Conservation (phyloP, 352 stramenopile species). For the Pythium sp. region DNA sequence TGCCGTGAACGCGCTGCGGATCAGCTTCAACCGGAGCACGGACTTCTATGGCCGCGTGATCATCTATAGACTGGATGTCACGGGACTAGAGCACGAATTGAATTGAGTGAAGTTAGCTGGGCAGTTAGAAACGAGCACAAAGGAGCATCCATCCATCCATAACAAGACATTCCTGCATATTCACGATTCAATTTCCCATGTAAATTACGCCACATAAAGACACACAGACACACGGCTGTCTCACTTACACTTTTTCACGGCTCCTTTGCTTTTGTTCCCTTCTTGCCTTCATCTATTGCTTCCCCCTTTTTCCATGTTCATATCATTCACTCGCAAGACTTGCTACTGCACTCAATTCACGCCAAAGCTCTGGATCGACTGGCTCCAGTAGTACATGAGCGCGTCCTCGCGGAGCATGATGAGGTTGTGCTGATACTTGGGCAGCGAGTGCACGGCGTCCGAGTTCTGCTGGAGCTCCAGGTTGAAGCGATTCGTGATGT, state of each 20-base stretch:
- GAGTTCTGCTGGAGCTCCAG: slow-evolving; percentile 57
- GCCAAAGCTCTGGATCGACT: slow-evolving; percentile 47
- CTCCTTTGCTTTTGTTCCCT: background rate
- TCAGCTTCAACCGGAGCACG: slow-evolving; percentile 58
- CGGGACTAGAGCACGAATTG: slow-evolving; percentile 24
- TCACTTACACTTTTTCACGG: background rate
- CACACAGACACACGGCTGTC: background rate
- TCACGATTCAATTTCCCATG: slow-evolving; percentile 4
- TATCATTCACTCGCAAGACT: background rate
- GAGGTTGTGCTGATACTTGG: slow-evolving; percentile 84
- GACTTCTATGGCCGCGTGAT: slow-evolving; percentile 78
- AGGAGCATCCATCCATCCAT: background rate
- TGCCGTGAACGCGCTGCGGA: slow-evolving; percentile 34
- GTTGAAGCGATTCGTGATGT: slow-evolving; percentile 65
- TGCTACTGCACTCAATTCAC: slow-evolving; percentile 10
- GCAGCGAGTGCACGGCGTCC: slow-evolving; percentile 71
- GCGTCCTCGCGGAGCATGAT: slow-evolving; percentile 81
- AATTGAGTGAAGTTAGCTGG: background rate
- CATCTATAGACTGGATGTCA: slow-evolving; percentile 55
- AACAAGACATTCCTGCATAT: background rate
- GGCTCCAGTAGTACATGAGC: slow-evolving; percentile 87
- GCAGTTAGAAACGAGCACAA: background rate
- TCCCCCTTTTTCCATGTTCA: background rate
- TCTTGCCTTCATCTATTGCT: background rate
- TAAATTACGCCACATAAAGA: slow-evolving; percentile 9